Conservation (phyloP, 176 grass and related monocot genomes). For the Microstegium vimineum region DNA sequence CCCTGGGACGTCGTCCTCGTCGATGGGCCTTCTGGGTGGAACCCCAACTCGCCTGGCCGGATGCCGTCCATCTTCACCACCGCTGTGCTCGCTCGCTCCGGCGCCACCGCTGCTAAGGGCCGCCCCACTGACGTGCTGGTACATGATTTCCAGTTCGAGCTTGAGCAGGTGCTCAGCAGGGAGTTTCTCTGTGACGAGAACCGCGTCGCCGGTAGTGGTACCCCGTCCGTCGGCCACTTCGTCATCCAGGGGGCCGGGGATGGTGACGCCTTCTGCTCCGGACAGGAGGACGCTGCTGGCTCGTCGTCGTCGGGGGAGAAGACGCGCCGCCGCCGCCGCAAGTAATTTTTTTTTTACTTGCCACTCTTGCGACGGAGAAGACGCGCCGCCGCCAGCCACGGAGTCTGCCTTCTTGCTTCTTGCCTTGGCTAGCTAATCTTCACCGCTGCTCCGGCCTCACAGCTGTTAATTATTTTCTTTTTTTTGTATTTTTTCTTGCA, state of each 20-base stretch:
- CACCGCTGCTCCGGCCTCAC: background rate
- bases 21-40: conserved; percentile 73
- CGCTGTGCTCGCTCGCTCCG: conserved; percentile 66
- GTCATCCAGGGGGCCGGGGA: conserved; percentile 27
- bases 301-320: conserved; percentile 9
- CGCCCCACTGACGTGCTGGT: conserved; percentile 60
- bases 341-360: background rate
- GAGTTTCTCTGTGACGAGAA: conserved; percentile 95
- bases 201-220: conserved; percentile 39
- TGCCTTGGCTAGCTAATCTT: background rate
- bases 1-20: conserved; percentile 72
- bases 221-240: conserved; percentile 55
- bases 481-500: background rate
- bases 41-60: conserved; percentile 52
- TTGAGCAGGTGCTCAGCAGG: conserved; percentile 52
- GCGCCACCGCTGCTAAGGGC: conserved; percentile 32
- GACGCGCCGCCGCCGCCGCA: conserved; percentile 2
- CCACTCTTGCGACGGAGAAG: background rate
- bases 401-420: too few species aligned
- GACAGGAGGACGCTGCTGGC: too few species aligned
- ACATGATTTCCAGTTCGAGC: conserved; percentile 75
- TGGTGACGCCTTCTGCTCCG: conserved; percentile 53
- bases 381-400: background rate
- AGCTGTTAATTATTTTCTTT: background rate
- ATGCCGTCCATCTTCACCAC: conserved; percentile 80